These are phyloP conservation scores for Fusarium torreyae DNA, from an alignment of 2,329 filamentous ascomycete genomes.

Conservation along the genomic window DNA sequence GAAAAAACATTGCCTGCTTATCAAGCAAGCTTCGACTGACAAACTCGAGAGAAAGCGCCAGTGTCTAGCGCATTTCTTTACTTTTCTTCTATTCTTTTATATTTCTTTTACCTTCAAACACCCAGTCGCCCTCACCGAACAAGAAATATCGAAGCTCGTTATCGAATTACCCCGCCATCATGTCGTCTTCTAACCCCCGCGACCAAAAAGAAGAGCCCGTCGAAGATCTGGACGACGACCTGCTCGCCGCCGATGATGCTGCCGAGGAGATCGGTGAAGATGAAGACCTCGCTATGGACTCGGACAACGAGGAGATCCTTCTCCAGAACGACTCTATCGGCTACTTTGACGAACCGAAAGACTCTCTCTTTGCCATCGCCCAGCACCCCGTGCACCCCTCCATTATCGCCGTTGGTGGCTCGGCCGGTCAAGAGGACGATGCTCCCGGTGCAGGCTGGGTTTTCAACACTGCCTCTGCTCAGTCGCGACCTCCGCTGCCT, in stretches of 20 bases:
- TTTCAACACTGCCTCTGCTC: constrained; percentile 79
- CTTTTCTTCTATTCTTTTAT: neutral
- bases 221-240: constrained; percentile 56
- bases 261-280: constrained; percentile 80
- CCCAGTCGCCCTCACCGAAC: neutral
- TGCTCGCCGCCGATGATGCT: constrained; percentile 73
- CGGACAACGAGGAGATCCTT: constrained; percentile 80
- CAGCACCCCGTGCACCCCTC: constrained; percentile 86
- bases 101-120: neutral
- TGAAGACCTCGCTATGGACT: constrained; percentile 86
- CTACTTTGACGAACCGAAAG: constrained; percentile 91
- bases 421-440: constrained; percentile 71
- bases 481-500: constrained; percentile 78
- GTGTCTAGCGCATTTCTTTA: neutral
- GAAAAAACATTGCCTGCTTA: constrained; percentile 49
- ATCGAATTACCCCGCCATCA: constrained; percentile 49
- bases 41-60: constrained; percentile 17
- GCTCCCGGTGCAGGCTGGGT: constrained; percentile 86
- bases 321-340: constrained; percentile 94
- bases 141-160: constrained; percentile 1
- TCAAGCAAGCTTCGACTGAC: constrained; percentile 49
- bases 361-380: constrained; percentile 95
- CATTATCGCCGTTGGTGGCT: constrained; percentile 89
- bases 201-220: constrained; percentile 46
- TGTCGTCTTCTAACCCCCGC: constrained; percentile 52